phyloP scores from a whole-genome alignment of 257 asterid genomes.

The Hygrophila difformis region DNA sequence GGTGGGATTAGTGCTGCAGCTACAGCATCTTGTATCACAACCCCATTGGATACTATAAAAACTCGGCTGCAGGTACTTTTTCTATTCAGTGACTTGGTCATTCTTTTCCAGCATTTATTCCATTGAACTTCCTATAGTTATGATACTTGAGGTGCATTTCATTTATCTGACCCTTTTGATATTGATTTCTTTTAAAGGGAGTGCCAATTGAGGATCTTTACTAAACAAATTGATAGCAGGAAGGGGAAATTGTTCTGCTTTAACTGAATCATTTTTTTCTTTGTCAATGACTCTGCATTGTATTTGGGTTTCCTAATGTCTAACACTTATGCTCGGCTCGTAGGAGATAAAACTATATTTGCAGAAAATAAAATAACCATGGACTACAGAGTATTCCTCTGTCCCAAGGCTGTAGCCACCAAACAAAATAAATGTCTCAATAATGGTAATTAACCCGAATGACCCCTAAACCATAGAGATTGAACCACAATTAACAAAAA shows the following conservation, averaged over 20 bases:
- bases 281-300: not conserved
- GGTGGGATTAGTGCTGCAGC: slow-evolving; percentile 71
- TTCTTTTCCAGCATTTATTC: not conserved
- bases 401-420: too few species aligned
- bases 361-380: too few species aligned
- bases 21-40: slow-evolving; percentile 63
- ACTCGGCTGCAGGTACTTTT: slow-evolving; percentile 70
- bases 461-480: too few species aligned
- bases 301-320: not conserved
- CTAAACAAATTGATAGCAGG: not conserved
- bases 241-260: not conserved
- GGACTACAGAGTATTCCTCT: too few species aligned
- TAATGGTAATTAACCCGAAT: too few species aligned
- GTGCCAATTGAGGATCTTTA: not conserved
- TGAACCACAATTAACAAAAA: too few species aligned
- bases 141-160: too few species aligned
- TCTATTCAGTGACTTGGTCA: not conserved
- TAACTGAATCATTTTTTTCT: not conserved
- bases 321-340: not conserved
- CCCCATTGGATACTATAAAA: slow-evolving; percentile 76
- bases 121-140: not conserved
- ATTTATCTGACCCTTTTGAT: too few species aligned
- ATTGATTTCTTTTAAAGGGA: not conserved
- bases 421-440: too few species aligned
- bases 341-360: too few species aligned